These are phyloP conservation scores for Chytridiales sp. DNA, from an alignment of 371 early-diverging fungal genomes.

Conservation along the genomic window DNA sequence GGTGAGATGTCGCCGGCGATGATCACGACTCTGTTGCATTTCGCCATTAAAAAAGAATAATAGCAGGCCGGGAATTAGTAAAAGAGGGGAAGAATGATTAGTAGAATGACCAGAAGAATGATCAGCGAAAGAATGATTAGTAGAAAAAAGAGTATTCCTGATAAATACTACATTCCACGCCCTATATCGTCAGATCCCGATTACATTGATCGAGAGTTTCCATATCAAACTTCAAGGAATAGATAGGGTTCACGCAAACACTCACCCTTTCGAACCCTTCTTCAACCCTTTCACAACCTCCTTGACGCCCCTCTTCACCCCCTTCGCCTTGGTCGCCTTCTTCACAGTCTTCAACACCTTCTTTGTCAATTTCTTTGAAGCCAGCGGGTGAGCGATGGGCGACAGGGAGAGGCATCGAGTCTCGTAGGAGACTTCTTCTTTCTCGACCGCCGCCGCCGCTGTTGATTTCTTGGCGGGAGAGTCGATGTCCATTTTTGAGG, in stretches of 20 bases:
- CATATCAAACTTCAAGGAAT: too few relatives aligned
- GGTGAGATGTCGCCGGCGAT: conserved; percentile 97
- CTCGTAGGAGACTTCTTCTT: conserved; percentile 39
- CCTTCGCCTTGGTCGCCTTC: conserved; percentile 90
- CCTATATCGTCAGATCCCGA: too few relatives aligned
- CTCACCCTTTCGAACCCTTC: conserved; percentile 88
- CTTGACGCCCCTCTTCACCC: conserved; percentile 93
- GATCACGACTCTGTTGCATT: conserved; percentile 73
- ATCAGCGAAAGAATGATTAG: background rate
- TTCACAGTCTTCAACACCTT: conserved; percentile 88
- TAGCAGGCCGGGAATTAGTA: background rate
- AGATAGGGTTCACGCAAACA: too few relatives aligned
- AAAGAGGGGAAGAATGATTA: background rate
- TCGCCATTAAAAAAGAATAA: too few relatives aligned
- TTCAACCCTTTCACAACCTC: conserved; percentile 95
- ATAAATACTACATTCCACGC: background rate
- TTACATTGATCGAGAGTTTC: too few relatives aligned
- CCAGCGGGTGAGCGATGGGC: conserved; percentile 93
- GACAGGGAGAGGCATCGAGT: conserved; percentile 50
- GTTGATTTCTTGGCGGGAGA: too few relatives aligned
- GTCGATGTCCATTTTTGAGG: too few relatives aligned
- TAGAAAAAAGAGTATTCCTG: background rate
- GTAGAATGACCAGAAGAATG: background rate
- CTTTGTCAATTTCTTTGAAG: conserved; percentile 87
- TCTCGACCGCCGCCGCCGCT: conserved; percentile 10